These are phyloP conservation scores for Coniochaeta prunicola DNA, from an alignment of 2,329 filamentous ascomycete species.

Conservation along the genomic window DNA sequence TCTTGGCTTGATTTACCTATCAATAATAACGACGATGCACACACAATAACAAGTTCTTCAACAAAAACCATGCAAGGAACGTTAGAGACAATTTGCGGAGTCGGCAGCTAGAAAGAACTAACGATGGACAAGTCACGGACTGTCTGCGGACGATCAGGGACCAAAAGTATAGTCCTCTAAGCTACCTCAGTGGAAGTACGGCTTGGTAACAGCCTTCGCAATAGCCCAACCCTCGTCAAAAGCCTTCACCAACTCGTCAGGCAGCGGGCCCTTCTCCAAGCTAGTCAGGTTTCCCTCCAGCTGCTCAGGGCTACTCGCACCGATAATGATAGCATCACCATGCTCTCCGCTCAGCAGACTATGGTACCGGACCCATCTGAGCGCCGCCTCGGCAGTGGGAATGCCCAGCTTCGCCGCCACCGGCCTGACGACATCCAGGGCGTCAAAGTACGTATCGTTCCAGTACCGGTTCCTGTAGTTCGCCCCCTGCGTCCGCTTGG, in stretches of 20 bases:
- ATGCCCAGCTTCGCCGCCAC: conserved; percentile 55
- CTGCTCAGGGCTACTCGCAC: conserved; percentile 40
- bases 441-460: conserved; percentile 24
- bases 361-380: conserved; percentile 62
- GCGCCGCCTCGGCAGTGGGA: conserved; percentile 56
- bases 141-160: too few species aligned
- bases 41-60: too few species aligned
- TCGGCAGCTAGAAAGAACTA: too few species aligned
- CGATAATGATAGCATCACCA: conserved; percentile 41
- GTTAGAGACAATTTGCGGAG: too few species aligned
- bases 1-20: too few species aligned
- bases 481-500: conserved; percentile 26
- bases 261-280: conserved; percentile 55
- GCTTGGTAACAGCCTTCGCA: background rate
- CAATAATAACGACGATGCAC: too few species aligned
- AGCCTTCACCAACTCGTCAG: conserved; percentile 59
- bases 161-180: too few species aligned
- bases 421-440: conserved; percentile 53
- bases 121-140: too few species aligned
- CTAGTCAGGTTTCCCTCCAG: conserved; percentile 40
- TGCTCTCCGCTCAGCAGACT: conserved; percentile 21
- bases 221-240: conserved; percentile 67
- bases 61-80: too few species aligned
- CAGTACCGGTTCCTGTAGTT: background rate
- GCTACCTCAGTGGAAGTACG: background rate